phyloP scores from a whole-genome alignment of 768 basidiomycete species.

The Pleurotus tuber-regium region DNA sequence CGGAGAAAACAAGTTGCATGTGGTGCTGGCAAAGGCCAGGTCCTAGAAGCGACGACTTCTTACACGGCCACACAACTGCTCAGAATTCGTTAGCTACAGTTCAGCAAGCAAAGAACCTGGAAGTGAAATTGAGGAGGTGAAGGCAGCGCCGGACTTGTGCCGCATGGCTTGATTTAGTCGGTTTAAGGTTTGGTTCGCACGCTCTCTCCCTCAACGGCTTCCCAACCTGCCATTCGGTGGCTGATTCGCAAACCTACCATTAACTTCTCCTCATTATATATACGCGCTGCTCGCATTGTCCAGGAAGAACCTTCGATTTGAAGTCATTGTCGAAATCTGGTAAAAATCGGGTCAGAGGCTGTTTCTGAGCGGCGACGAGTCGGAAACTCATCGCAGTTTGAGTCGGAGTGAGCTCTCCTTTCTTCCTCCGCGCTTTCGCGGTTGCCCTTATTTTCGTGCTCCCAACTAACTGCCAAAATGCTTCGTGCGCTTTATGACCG shows the following conservation, averaged over 20 bases:
- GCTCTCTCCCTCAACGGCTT: neutral
- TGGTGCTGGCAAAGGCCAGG: neutral
- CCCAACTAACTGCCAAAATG: neutral
- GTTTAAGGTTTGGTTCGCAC: neutral
- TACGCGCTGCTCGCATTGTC: neutral
- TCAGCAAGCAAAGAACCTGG: neutral
- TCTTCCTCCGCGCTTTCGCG: slow-evolving; percentile 4
- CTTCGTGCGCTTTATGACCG: neutral
- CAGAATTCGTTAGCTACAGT: too few species aligned
- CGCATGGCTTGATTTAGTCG: neutral
- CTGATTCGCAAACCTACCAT: neutral
- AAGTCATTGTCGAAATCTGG: neutral
- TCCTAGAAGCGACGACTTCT: neutral
- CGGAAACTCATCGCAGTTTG: slow-evolving; percentile 11
- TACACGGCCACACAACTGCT: neutral
- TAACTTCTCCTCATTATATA: neutral
- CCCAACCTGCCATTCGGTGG: neutral
- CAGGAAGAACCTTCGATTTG: neutral
- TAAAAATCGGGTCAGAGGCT: slow-evolving; percentile 7
- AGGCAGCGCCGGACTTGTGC: neutral
- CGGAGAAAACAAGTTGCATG: neutral
- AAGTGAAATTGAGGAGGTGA: neutral
- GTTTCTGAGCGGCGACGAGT: slow-evolving; percentile 11
- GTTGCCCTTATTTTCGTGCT: neutral
- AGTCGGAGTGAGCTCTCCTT: slow-evolving; percentile 8